A percentile compares a stretch with the other conserved stretches of the same genome.
phyloP scores from a whole-genome alignment of 108 stramenopile genomes.

The Schizochytrium sp. region DNA sequence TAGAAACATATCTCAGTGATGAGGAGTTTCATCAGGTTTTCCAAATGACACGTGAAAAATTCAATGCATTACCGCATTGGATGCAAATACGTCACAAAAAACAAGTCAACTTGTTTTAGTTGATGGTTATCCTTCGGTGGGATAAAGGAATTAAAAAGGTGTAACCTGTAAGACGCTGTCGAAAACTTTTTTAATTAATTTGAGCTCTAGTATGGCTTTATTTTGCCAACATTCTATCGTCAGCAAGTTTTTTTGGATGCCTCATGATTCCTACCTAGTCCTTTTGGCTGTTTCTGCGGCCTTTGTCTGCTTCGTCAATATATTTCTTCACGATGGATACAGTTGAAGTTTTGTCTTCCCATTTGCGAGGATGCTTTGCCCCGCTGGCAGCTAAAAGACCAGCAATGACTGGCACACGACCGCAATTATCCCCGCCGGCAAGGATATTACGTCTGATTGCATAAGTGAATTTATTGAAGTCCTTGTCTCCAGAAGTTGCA shows the following conservation, averaged over 20 bases:
- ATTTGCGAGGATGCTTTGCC: not conserved
- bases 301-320: too few relatives aligned
- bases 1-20: slow-evolving; percentile 62
- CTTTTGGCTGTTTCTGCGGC: too few relatives aligned
- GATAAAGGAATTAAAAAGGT: too few relatives aligned
- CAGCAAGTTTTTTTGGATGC: too few relatives aligned
- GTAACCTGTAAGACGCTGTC: not conserved
- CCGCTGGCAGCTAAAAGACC: not conserved
- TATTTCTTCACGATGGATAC: too few relatives aligned
- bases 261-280: too few relatives aligned
- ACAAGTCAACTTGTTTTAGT: slow-evolving; percentile 42
- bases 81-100: slow-evolving; percentile 52
- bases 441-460: slow-evolving; percentile 44
- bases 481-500: not conserved
- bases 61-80: slow-evolving; percentile 50
- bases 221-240: too few relatives aligned
- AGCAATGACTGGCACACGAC: slow-evolving; percentile 20
- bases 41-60: slow-evolving; percentile 51
- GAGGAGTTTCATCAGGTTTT: slow-evolving; percentile 53
- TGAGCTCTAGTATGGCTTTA: too few relatives aligned
- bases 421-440: slow-evolving; percentile 39
- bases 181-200: not conserved
- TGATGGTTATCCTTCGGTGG: not conserved
- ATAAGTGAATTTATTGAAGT: slow-evolving; percentile 32
- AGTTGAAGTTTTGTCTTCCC: not conserved